Evolutionary conservation across 352 stramenopile genomes (phyloP).

Genomic region (Globisporangium viniferum): DNA sequence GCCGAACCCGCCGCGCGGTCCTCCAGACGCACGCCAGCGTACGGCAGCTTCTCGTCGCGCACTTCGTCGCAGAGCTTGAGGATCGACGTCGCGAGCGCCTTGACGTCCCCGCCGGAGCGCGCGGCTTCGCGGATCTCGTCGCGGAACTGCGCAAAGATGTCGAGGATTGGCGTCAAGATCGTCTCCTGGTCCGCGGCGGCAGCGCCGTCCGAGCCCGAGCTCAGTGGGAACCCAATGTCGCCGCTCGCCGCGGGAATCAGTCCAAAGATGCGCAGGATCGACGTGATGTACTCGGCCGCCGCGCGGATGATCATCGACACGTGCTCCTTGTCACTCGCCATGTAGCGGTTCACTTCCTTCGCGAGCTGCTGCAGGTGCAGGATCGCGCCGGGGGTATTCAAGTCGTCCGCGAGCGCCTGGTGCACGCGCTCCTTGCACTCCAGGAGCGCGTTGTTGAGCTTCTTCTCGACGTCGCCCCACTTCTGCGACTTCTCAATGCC

Average conservation of each 20-base stretch:
- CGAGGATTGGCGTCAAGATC: conserved; percentile 83
- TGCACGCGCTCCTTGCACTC: conserved; percentile 82
- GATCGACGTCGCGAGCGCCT: conserved; percentile 64
- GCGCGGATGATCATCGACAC: conserved; percentile 81
- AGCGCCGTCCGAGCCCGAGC: conserved; percentile 26
- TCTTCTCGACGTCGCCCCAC: conserved; percentile 73
- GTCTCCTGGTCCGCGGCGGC: conserved; percentile 61
- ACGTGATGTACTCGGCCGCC: conserved; percentile 86
- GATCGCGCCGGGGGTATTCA: conserved; percentile 89
- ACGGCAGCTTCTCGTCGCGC: conserved; percentile 86
- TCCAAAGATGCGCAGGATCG: conserved; percentile 84
- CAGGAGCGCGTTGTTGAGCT: conserved; percentile 59
- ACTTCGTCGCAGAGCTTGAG: conserved; percentile 85
- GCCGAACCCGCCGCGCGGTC: conserved; percentile 59
- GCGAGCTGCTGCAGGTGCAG: conserved; percentile 70
- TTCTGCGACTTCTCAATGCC: conserved; percentile 79
- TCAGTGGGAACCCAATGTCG: conserved; percentile 82
- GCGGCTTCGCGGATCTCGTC: conserved; percentile 75
- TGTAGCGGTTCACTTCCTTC: conserved; percentile 84
- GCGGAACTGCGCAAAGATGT: conserved; percentile 89
- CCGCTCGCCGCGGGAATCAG: conserved; percentile 61
- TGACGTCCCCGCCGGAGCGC: conserved; percentile 42
- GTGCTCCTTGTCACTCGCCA: conserved; percentile 50
- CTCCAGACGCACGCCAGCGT: conserved; percentile 87
- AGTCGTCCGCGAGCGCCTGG: conserved; percentile 82